Conservation (phyloP, 768 basidiomycete species). For the Tricholoma saponaceum region DNA sequence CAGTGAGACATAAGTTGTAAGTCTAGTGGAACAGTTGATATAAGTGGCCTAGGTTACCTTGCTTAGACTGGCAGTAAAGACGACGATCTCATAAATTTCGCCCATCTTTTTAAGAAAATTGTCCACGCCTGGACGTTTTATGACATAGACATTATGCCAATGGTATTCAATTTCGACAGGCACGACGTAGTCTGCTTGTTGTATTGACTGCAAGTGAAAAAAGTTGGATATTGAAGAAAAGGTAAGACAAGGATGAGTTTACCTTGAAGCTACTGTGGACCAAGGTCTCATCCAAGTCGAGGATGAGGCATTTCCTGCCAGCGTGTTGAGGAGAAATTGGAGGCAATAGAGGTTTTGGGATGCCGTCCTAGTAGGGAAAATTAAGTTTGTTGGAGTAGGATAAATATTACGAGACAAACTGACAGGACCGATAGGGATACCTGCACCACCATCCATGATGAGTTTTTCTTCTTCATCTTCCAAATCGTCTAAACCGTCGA, state of each 20-base stretch:
- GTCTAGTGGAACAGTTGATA: background rate
- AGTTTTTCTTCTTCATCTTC: constrained; percentile 91
- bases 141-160: constrained; percentile 98
- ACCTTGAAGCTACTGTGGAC: constrained; percentile 99
- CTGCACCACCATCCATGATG: constrained; percentile 88
- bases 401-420: constrained; percentile 26
- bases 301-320: constrained; percentile 92
- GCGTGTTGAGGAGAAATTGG: constrained; percentile 74
- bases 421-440: constrained; percentile 92
- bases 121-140: constrained; percentile 98
- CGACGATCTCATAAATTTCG: constrained; percentile 95
- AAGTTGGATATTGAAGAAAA: constrained; percentile 1
- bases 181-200: constrained; percentile 95
- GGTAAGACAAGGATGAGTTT: constrained; percentile 9
- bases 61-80: constrained; percentile 96
- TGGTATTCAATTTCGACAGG: constrained; percentile 99
- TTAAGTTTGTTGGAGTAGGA: background rate
- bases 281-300: constrained; percentile 96
- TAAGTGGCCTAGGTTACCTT: constrained; percentile 55
- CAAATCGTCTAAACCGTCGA: constrained; percentile 54
- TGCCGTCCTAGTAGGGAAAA: constrained; percentile 60
- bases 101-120: constrained; percentile 98
- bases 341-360: constrained; percentile 83
- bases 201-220: constrained; percentile 63
- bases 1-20: constrained; percentile 7